Evolutionary conservation across 106 monocot genomes (phyloP).

Genomic region (Triglochin maritima): DNA sequence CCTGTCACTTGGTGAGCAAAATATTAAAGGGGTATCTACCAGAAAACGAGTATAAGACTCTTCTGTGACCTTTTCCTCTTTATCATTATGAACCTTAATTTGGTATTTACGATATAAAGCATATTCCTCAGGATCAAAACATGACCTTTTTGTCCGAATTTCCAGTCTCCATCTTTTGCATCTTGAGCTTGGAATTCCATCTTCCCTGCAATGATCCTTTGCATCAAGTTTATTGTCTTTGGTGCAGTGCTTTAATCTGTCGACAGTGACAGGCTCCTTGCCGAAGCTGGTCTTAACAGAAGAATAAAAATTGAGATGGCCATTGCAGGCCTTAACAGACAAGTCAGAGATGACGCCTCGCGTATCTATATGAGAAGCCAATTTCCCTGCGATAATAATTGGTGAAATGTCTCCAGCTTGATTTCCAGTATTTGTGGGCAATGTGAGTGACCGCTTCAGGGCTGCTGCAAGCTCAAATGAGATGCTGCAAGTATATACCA

Average conservation of each 20-base stretch:
- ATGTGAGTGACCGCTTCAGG: conserved; percentile 14
- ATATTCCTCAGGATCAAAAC: conserved; percentile 89
- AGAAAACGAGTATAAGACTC: no score
- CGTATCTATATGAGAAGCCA: conserved; percentile 29
- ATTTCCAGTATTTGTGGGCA: conserved; percentile 1
- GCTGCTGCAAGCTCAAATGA: conserved; percentile 67
- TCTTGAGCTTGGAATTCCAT: conserved; percentile 9
- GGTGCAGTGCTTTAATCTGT: background rate
- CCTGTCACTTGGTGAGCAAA: no score
- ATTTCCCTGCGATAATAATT: conserved; percentile 51
- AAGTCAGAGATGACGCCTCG: conserved; percentile 22
- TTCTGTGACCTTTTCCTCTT: no score
- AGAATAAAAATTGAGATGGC: conserved; percentile 89
- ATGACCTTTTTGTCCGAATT: conserved; percentile 62
- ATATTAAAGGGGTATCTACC: no score
- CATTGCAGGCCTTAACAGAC: conserved; percentile 66
- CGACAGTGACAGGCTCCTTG: background rate
- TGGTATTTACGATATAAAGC: conserved; percentile 75
- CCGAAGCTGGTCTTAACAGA: background rate
- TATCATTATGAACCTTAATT: conserved; percentile 74
- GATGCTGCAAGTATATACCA: conserved; percentile 69
- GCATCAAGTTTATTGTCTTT: background rate
- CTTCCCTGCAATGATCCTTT: conserved; percentile 4
- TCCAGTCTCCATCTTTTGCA: conserved; percentile 51
- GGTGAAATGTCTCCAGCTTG: conserved; percentile 35